These are phyloP conservation scores for Euryodendron excelsum DNA, from an alignment of 148 eudicot genomes.

Conservation along the genomic window DNA sequence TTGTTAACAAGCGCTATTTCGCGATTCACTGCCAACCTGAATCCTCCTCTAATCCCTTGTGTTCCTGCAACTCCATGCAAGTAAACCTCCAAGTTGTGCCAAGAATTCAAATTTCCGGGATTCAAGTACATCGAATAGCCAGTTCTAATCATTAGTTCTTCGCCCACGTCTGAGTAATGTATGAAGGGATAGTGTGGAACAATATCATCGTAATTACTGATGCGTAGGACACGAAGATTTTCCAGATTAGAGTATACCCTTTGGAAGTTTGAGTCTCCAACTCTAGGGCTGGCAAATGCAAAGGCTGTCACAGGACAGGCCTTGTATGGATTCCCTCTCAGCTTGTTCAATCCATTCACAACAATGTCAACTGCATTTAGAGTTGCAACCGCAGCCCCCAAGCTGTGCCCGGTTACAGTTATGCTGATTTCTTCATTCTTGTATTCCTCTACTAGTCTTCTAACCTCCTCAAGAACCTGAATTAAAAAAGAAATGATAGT, in stretches of 20 bases:
- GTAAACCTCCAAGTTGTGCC: slow-evolving; percentile 71
- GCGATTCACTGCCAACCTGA: too few species aligned
- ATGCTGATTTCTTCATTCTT: slow-evolving; percentile 53
- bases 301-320: slow-evolving; percentile 49
- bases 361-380: slow-evolving; percentile 57
- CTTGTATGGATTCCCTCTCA: slow-evolving; percentile 22
- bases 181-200: slow-evolving; percentile 49
- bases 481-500: not conserved
- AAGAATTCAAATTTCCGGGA: slow-evolving; percentile 38
- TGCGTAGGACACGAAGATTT: slow-evolving; percentile 30
- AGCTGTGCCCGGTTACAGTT: slow-evolving; percentile 54
- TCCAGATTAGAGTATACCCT: slow-evolving; percentile 17
- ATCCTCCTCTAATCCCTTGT: slow-evolving; percentile 39
- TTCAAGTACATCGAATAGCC: slow-evolving; percentile 47
- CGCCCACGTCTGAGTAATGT: slow-evolving; percentile 51
- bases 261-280: slow-evolving; percentile 50
- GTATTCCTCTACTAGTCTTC: slow-evolving; percentile 39
- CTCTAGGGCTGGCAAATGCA: slow-evolving; percentile 49
- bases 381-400: slow-evolving; percentile 52
- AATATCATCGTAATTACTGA: slow-evolving; percentile 38
- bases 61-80: too few species aligned
- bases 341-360: slow-evolving; percentile 36
- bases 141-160: slow-evolving; percentile 45
- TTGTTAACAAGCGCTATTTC: too few species aligned
- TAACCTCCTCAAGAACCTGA: slow-evolving; percentile 49